Evolutionary conservation across 2,329 filamentous ascomycete species (phyloP), one percentile per base, ranked within the genome.

Genomic region (Bipolaris cookei): DNA sequence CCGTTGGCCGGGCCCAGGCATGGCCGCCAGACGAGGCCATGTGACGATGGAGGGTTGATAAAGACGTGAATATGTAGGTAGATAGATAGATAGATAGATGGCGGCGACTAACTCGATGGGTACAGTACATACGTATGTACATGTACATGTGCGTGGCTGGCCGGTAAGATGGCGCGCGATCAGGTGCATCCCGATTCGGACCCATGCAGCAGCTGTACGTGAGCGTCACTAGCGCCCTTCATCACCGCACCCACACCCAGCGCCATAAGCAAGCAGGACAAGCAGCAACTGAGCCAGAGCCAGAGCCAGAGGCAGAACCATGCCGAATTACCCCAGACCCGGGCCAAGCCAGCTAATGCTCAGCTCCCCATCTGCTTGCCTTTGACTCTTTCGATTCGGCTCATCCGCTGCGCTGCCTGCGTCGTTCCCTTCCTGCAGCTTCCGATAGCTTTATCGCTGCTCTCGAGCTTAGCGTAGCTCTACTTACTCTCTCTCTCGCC

Each of bases 291-390:
- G 3, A 11, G 6, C 6, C 43, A 34, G 23, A 25, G 25, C 44
- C 38, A 23, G 38, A 41, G 38, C 21, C 38, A 41, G 8, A 8
- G 2, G 2, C 7, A 28, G 25, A 3, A 28, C 25, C 25, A 28
- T 28, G 25, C 25, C 25, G 25, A 10, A 28, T 41, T 62, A 65
- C 67, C 65, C 68, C 71, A 65, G 67, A 65, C 43, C 58, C 46
- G 50, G 38, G 39, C 45, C 55, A 61, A 28, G 25, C 25, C 2
- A 3, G 25, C 8, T 10, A 1, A 25, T 25, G 6, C 23, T 25
- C 23, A 25, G 23, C 23, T 25, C 23, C 23, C 6, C 23, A 28
- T 28, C 10, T 10, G 25, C 25, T 28, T 28, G 25, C 8, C 25
- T 28, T 28, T 28, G 25, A 28, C 25, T 8, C 25, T 28, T 28